phyloP scores from a whole-genome alignment of 1,284 basidiomycete species.

The Ganoderma lingzhi region DNA sequence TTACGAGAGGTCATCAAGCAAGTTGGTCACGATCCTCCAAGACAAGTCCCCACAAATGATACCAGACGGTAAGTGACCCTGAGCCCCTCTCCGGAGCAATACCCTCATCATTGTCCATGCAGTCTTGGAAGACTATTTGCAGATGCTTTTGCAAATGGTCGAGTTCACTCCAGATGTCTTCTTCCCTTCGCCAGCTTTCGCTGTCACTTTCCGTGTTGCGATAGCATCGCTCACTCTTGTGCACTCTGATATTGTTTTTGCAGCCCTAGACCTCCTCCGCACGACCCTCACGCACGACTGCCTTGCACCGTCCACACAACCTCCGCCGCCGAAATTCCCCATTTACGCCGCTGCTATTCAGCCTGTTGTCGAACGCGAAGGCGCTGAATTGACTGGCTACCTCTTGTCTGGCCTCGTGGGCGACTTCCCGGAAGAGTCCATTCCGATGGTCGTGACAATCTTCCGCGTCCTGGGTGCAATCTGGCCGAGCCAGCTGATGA shows the following conservation, averaged over 20 bases:
- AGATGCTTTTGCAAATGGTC: constrained; percentile 79
- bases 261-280: constrained; percentile 84
- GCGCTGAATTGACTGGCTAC: constrained; percentile 74
- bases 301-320: constrained; percentile 51
- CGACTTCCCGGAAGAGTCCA: constrained; percentile 89
- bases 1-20: constrained; percentile 81
- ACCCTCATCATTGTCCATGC: constrained; percentile 22
- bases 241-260: constrained; percentile 83
- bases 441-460: constrained; percentile 79
- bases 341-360: constrained; percentile 75
- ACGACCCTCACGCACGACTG: constrained; percentile 79
- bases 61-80: constrained; percentile 71
- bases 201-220: constrained; percentile 77
- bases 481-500: constrained; percentile 73
- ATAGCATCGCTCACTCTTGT: constrained; percentile 84
- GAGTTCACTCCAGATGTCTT: constrained; percentile 79
- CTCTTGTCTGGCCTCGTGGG: constrained; percentile 84
- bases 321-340: constrained; percentile 67
- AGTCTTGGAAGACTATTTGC: constrained; percentile 97
- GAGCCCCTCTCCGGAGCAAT: constrained; percentile 33
- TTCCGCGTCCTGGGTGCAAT: constrained; percentile 74
- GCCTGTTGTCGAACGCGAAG: constrained; percentile 76
- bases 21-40: constrained; percentile 73
- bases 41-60: constrained; percentile 74
- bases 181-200: constrained; percentile 80